Conservation (phyloP, 139 green algal species). For the Chlorella vulgaris region DNA sequence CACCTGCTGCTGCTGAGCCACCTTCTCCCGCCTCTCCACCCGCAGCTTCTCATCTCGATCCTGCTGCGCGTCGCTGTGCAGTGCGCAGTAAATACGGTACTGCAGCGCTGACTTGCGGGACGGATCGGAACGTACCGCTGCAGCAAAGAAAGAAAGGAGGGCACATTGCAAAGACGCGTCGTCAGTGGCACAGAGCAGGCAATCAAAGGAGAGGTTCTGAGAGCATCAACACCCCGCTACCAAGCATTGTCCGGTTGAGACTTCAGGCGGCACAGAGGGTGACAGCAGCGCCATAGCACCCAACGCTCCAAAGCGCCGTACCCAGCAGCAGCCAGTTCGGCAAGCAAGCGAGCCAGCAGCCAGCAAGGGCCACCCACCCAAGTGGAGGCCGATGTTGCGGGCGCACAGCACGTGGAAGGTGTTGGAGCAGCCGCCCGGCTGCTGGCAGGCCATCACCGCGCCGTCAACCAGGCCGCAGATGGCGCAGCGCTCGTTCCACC, state of each 20-base stretch:
- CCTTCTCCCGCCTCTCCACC: slow-evolving; percentile 8
- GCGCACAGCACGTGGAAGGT: slow-evolving; percentile 86
- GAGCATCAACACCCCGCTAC: background rate
- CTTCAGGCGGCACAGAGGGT: background rate
- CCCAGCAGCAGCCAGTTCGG: background rate
- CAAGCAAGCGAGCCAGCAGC: background rate
- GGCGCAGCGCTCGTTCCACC: slow-evolving; percentile 45
- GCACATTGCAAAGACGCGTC: no score
- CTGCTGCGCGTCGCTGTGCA: slow-evolving; percentile 62
- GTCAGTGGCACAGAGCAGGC: no score
- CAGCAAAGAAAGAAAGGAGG: background rate
- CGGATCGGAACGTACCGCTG: slow-evolving; percentile 24
- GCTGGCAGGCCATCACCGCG: slow-evolving; percentile 62
- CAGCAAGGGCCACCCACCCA: slow-evolving; percentile 36
- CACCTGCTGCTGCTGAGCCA: background rate
- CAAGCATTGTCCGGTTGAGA: no score
- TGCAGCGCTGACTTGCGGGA: slow-evolving; percentile 18
- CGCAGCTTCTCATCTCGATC: slow-evolving; percentile 43
- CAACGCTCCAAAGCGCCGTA: background rate
- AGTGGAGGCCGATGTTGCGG: slow-evolving; percentile 72
- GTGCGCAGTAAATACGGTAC: slow-evolving; percentile 72
- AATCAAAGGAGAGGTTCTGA: background rate
- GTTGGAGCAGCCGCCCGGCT: slow-evolving; percentile 52
- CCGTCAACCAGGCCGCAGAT: slow-evolving; percentile 52
- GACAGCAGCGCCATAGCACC: background rate